phyloP scores from a whole-genome alignment of 140 eudicot species.

The Cichorium intybus region DNA sequence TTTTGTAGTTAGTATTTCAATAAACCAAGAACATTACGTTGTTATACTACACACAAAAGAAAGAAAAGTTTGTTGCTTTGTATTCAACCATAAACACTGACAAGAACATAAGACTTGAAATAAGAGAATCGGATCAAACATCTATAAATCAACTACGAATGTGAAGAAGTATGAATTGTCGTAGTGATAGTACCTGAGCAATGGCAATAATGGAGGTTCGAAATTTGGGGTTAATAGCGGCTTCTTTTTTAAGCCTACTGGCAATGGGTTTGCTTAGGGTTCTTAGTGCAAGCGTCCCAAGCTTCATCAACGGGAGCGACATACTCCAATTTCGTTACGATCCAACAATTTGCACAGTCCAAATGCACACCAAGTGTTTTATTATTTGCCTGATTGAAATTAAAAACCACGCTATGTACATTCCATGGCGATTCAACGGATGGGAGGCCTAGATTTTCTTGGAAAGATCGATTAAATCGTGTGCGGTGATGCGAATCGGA shows the following conservation, averaged over 20 bases:
- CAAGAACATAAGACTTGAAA: not conserved
- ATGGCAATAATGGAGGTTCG: slow-evolving; percentile 54
- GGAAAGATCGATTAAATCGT: not conserved
- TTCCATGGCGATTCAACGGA: slow-evolving; percentile 1
- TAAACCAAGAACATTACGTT: no score
- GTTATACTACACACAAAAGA: not conserved
- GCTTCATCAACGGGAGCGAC: slow-evolving; percentile 75
- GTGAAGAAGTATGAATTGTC: not conserved
- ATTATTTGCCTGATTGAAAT: slow-evolving; percentile 16
- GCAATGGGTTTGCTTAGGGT: slow-evolving; percentile 87
- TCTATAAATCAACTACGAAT: not conserved
- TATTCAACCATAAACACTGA: not conserved
- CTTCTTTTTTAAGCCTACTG: slow-evolving; percentile 56
- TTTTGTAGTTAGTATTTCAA: no score
- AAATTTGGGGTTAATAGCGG: slow-evolving; percentile 69
- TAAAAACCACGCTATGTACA: not conserved
- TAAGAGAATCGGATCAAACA: not conserved
- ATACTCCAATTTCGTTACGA: slow-evolving; percentile 27
- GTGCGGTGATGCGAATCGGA: not conserved
- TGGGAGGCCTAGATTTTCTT: not conserved
- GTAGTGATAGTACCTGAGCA: slow-evolving; percentile 61
- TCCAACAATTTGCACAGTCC: not conserved
- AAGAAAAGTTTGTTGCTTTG: not conserved
- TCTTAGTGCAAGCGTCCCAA: slow-evolving; percentile 66
- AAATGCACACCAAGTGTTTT: slow-evolving; percentile 22